These are phyloP conservation scores for Canariomyces notabilis DNA, from an alignment of 2,329 filamentous ascomycete genomes.

Conservation along the genomic window DNA sequence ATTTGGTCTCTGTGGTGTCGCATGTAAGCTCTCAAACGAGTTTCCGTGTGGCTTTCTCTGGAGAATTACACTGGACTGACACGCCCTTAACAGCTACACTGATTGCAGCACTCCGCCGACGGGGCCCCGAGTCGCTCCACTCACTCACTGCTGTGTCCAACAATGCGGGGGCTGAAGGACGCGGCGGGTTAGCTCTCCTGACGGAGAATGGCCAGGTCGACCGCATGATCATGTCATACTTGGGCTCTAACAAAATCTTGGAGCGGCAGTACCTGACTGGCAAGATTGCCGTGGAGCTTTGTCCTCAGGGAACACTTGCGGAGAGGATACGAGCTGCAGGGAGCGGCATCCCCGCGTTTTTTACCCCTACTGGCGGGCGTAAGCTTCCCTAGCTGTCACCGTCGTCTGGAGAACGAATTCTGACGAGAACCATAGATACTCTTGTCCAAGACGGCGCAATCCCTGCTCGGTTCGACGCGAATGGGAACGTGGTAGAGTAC, in stretches of 20 bases:
- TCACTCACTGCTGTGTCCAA: conserved; percentile 74
- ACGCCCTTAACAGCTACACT: conserved; percentile 43
- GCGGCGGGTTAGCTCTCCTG: conserved; percentile 63
- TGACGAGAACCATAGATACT: conserved; percentile 41
- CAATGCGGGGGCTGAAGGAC: conserved; percentile 68
- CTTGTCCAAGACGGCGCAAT: conserved; percentile 65
- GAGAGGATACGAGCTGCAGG: conserved; percentile 69
- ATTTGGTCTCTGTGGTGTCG: conserved; percentile 77
- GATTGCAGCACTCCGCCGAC: conserved; percentile 60
- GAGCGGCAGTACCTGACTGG: conserved; percentile 71
- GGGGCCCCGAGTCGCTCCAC: conserved; percentile 57
- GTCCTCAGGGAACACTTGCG: conserved; percentile 69
- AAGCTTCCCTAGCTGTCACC: no score
- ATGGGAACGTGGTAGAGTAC: conserved; percentile 57
- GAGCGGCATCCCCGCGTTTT: conserved; percentile 75
- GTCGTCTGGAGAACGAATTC: background rate
- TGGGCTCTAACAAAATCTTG: conserved; percentile 72
- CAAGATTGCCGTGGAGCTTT: conserved; percentile 70
- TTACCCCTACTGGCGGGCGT: conserved; percentile 68
- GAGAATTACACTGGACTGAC: conserved; percentile 6
- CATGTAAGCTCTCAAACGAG: conserved; percentile 41
- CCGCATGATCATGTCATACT: conserved; percentile 68
- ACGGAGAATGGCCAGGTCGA: conserved; percentile 65
- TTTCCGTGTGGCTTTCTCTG: background rate
- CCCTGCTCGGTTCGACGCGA: conserved; percentile 55